A percentile compares a stretch with the other conserved stretches of the same genome.
These are phyloP conservation scores for Gelatoporia subvermispora DNA, from an alignment of 768 basidiomycete species.

Conservation along the genomic window DNA sequence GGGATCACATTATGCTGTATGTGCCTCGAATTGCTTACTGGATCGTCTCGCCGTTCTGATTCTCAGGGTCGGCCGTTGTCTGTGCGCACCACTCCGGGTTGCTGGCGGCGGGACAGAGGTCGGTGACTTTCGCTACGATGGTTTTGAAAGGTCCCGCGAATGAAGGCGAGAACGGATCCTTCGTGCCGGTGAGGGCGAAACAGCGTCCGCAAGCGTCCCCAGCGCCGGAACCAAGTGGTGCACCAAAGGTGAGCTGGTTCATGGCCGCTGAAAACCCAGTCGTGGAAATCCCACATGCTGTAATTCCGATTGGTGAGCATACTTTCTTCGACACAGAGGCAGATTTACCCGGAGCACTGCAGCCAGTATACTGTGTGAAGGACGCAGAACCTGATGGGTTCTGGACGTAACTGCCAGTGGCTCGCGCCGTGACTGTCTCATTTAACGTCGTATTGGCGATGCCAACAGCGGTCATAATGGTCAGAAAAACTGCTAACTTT, in stretches of 20 bases:
- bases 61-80: slow-evolving; percentile 35
- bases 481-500: too few species aligned
- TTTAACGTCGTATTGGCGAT: too few species aligned
- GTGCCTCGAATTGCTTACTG: slow-evolving; percentile 34
- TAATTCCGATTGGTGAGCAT: neutral
- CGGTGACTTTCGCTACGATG: slow-evolving; percentile 48
- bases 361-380: slow-evolving; percentile 54
- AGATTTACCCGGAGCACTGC: slow-evolving; percentile 39
- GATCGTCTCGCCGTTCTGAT: slow-evolving; percentile 40
- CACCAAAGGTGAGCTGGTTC: slow-evolving; percentile 52
- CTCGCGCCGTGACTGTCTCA: slow-evolving; percentile 19
- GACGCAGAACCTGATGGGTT: slow-evolving; percentile 45
- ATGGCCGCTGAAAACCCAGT: slow-evolving; percentile 52
- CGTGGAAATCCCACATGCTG: slow-evolving; percentile 50
- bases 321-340: neutral
- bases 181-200: slow-evolving; percentile 46
- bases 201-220: slow-evolving; percentile 63
- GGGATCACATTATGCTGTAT: neutral
- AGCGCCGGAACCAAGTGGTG: slow-evolving; percentile 41
- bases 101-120: slow-evolving; percentile 41
- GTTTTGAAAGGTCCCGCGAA: slow-evolving; percentile 40
- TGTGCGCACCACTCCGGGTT: slow-evolving; percentile 56
- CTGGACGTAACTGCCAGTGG: slow-evolving; percentile 51
- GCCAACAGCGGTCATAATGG: too few species aligned
- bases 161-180: slow-evolving; percentile 48